Evolutionary conservation across 148 eudicot species (phyloP).

Genomic region (Rhododendron ferrugineum): DNA sequence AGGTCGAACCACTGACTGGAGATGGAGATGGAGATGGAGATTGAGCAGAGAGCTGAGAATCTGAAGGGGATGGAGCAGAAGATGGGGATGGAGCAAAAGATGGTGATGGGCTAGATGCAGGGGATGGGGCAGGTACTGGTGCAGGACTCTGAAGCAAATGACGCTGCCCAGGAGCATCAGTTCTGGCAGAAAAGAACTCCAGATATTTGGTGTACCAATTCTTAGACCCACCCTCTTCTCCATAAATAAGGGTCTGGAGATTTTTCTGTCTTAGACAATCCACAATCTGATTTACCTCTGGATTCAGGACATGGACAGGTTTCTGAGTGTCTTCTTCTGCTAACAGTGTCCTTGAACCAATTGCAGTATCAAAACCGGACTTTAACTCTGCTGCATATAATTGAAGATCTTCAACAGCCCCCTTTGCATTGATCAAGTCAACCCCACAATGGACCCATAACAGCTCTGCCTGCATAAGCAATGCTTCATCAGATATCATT

Average conservation of each 20-base stretch:
- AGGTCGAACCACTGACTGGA: too few species aligned
- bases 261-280: slow-evolving; percentile 53
- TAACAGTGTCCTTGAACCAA: slow-evolving; percentile 18
- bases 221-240: slow-evolving; percentile 35
- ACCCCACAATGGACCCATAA: slow-evolving; percentile 47
- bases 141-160: slow-evolving; percentile 23
- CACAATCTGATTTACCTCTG: slow-evolving; percentile 38
- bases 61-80: slow-evolving; percentile 12
- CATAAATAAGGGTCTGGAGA: slow-evolving; percentile 32
- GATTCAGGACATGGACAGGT: slow-evolving; percentile 35
- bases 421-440: slow-evolving; percentile 46
- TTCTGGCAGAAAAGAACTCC: slow-evolving; percentile 23
- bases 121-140: slow-evolving; percentile 31
- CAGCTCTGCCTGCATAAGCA: slow-evolving; percentile 57
- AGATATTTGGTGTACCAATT: slow-evolving; percentile 43
- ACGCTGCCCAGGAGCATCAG: slow-evolving; percentile 34
- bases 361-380: slow-evolving; percentile 13
- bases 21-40: slow-evolving; percentile 7
- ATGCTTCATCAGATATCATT: slow-evolving; percentile 14
- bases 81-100: slow-evolving; percentile 5
- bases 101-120: slow-evolving; percentile 20
- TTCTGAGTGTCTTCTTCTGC: slow-evolving; percentile 31
- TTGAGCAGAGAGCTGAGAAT: not conserved
- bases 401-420: slow-evolving; percentile 40
- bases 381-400: slow-evolving; percentile 16